These are phyloP conservation scores for Salix koriyanagi DNA, from an alignment of 345 rosid species.

Conservation along the genomic window DNA sequence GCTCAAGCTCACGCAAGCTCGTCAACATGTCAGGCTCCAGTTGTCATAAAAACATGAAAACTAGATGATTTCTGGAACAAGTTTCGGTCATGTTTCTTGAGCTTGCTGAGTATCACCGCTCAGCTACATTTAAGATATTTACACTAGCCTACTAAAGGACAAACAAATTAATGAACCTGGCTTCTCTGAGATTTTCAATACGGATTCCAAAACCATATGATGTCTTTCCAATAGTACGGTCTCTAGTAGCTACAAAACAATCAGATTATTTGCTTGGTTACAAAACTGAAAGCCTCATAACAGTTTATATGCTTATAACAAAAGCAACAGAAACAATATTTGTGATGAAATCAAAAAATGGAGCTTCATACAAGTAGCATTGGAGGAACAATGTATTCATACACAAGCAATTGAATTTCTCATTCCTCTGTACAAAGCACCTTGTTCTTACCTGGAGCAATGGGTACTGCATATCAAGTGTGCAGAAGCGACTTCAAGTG, in stretches of 20 bases:
- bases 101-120: background rate
- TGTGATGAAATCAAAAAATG: background rate
- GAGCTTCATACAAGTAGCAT: no score
- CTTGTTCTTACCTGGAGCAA: no score
- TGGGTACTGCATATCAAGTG: no score
- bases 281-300: background rate
- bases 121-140: background rate
- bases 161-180: constrained; percentile 45
- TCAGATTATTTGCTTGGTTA: background rate
- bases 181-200: constrained; percentile 73
- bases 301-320: background rate
- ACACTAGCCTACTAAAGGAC: background rate
- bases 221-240: constrained; percentile 44
- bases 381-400: no score
- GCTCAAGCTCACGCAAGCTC: background rate
- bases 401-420: no score
- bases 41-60: background rate
- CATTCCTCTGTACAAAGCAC: no score
- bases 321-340: background rate
- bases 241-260: constrained; percentile 60
- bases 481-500: no score
- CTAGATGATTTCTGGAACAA: background rate
- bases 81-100: background rate
- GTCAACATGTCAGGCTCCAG: background rate
- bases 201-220: constrained; percentile 72